Conservation (phyloP, 306 rosid species). For the Quercus robur region DNA sequence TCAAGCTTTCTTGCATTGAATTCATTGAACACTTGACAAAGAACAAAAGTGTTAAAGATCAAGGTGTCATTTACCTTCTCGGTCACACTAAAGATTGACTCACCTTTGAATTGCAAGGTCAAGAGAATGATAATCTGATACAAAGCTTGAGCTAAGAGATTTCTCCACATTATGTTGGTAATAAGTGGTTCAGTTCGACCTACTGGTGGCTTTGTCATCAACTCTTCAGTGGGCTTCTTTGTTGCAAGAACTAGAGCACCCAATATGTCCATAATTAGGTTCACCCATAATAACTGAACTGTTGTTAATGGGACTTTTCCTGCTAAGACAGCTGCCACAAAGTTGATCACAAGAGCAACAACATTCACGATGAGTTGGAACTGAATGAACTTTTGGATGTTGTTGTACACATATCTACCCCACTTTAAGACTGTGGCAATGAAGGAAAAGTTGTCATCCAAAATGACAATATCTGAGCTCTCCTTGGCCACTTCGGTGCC, state of each 20-base stretch:
- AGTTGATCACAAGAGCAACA: conserved; percentile 18
- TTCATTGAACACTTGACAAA: conserved; percentile 25
- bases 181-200: conserved; percentile 16
- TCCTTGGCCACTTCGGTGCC: conserved; percentile 30
- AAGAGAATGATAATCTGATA: conserved; percentile 14
- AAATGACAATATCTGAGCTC: conserved; percentile 28
- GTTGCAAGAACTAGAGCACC: conserved; percentile 26
- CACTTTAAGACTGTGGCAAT: conserved; percentile 21
- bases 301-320: conserved; percentile 23
- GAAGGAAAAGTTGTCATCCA: conserved; percentile 25
- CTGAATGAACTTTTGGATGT: conserved; percentile 26
- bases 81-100: conserved; percentile 10
- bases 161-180: conserved; percentile 27
- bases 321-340: conserved; percentile 3
- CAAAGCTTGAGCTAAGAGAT: conserved; percentile 16
- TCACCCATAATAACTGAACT: conserved; percentile 24
- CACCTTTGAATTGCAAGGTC: conserved; percentile 11
- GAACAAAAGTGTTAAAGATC: conserved; percentile 21
- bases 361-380: conserved; percentile 19
- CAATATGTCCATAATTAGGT: conserved; percentile 23
- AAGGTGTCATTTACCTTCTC: conserved; percentile 14
- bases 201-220: conserved; percentile 3
- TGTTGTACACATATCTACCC: conserved; percentile 24
- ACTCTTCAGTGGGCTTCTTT: conserved; percentile 17
- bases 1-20: conserved; percentile 27